Base-by-base conservation (phyloP, 78 protist species). In the Monosiga brevicollis region DNA sequence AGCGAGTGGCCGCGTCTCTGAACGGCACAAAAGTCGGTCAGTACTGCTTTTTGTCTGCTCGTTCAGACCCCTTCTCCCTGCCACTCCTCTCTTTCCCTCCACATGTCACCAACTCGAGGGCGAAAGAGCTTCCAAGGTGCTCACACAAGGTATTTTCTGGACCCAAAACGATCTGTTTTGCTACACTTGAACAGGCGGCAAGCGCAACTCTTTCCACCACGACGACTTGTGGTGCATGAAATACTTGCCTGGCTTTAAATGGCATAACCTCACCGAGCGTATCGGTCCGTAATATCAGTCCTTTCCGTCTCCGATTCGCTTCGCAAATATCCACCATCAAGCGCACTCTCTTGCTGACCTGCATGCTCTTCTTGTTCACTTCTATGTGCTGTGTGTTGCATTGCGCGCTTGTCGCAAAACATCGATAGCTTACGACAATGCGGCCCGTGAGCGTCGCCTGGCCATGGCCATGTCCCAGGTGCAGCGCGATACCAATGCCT, bases 171-270 rank as follows among this genome's bases (percentile, higher is more conserved):
- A n/a, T n/a, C n/a, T n/a, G n/a, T n/a, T 49, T 49, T 49, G 62
- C 62, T 15, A 49, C 62, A 35, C 2, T 1, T 73, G 37, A 1
- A 36, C 26, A 79, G 84, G 94, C 24, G 92, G 93, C 37, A 81
- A 78, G 73, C 78, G 74, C 32, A 3, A 55, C 35, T n/a, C 26
- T 42, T 86, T 74, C 86, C 87, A 85, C 83, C 79, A 87, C 74
- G 76, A 87, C 35, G 95, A 92, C 72, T 26, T 94, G 43, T 94
- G 97, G 97, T 85, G 70, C 82, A 76, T 94, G 71, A 91, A 91
- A 81, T 94, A 94, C 79, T 89, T 94, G 74, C 87, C 91, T 10
- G 54, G 72, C 78, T 94, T 94, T 88, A 94, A 93, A 80, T 94
- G 97, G 97, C 29, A 86, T 73, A 84, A 92, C 79, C 88, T 94